These are phyloP conservation scores for Globisporangium cylindrosporum DNA, from an alignment of 352 stramenopile genomes.

Conservation along the genomic window DNA sequence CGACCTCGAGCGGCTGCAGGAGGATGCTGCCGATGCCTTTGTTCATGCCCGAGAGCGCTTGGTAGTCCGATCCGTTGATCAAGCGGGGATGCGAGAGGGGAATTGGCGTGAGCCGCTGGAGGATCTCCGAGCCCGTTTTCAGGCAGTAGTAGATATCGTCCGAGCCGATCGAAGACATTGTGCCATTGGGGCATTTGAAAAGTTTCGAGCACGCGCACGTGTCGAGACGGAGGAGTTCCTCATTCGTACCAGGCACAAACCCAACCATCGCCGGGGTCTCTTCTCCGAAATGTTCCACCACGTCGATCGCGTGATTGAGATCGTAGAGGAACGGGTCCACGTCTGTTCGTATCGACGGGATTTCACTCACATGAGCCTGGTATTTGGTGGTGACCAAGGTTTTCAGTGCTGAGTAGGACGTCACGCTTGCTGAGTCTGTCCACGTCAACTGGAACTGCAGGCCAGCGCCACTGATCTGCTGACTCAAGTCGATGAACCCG, in stretches of 20 bases:
- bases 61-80: constrained; percentile 62
- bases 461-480: constrained; percentile 24
- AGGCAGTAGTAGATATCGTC: constrained; percentile 86
- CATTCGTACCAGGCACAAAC: constrained; percentile 35
- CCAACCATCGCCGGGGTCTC: constrained; percentile 75
- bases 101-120: constrained; percentile 85
- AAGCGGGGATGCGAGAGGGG: constrained; percentile 49
- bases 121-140: constrained; percentile 88
- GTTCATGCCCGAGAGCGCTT: constrained; percentile 66
- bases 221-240: constrained; percentile 77
- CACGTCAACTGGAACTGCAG: constrained; percentile 70
- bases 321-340: constrained; percentile 94
- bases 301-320: constrained; percentile 80
- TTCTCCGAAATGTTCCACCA: constrained; percentile 87
- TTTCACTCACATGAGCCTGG: constrained; percentile 22
- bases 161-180: constrained; percentile 57
- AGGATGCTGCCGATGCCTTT: constrained; percentile 61
- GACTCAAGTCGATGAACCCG: constrained; percentile 27
- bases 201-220: constrained; percentile 92
- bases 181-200: constrained; percentile 95
- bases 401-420: constrained; percentile 80
- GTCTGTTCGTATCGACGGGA: constrained; percentile 23
- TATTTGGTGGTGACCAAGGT: constrained; percentile 44
- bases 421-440: constrained; percentile 55
- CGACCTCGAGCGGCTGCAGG: constrained; percentile 89